These are phyloP conservation scores for Verruconis gallopava DNA, from an alignment of 2,329 filamentous ascomycete species.

Conservation along the genomic window DNA sequence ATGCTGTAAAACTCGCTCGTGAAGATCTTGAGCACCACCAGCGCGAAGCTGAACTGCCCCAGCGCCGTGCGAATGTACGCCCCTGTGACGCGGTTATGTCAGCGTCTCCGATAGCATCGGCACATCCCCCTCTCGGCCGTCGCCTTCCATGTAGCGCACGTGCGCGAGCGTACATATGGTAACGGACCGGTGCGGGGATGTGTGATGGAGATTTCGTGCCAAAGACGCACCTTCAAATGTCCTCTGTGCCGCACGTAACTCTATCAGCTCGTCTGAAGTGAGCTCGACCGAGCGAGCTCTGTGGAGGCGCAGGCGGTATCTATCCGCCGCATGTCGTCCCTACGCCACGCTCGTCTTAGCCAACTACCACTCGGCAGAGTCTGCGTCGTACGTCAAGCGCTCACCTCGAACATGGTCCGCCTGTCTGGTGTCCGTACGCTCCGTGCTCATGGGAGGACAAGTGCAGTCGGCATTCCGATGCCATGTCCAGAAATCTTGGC, in stretches of 20 bases:
- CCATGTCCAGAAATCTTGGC: too few species aligned
- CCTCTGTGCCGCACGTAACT: conserved; percentile 85
- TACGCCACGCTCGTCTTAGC: conserved; percentile 16
- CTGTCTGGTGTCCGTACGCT: too few species aligned
- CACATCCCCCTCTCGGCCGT: too few species aligned
- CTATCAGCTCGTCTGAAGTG: conserved; percentile 74
- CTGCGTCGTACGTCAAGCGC: too few species aligned
- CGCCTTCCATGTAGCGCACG: background rate
- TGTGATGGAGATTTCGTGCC: background rate
- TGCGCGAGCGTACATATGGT: too few species aligned
- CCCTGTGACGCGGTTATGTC: too few species aligned
- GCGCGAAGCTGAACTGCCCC: conserved; percentile 86
- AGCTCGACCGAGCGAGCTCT: conserved; percentile 72
- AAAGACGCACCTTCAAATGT: conserved; percentile 68
- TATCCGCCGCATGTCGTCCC: conserved; percentile 52
- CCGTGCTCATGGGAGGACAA: too few species aligned
- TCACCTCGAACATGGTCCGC: too few species aligned
- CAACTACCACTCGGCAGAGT: too few species aligned
- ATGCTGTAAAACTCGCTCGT: conserved; percentile 93
- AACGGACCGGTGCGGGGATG: background rate
- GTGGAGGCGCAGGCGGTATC: conserved; percentile 68
- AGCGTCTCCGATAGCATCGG: too few species aligned
- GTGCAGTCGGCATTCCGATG: too few species aligned
- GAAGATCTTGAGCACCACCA: conserved; percentile 94
- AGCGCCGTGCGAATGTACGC: conserved; percentile 92